Conservation (phyloP, 768 basidiomycete species). For the Mycena venus region DNA sequence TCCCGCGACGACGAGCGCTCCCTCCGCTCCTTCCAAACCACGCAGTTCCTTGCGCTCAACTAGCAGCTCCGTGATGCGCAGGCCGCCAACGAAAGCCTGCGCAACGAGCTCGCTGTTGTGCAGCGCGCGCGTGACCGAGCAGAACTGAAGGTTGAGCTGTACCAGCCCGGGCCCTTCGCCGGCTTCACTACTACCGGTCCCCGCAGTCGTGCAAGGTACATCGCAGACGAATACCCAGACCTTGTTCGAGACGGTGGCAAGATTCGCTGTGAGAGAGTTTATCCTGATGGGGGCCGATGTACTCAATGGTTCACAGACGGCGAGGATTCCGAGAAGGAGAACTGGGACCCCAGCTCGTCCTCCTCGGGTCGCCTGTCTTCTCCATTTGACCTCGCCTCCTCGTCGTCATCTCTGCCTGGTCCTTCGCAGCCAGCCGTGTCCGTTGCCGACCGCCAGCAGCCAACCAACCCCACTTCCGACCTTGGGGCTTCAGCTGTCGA, state of each 20-base stretch:
- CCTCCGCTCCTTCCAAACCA: no score
- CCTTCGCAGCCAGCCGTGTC: neutral
- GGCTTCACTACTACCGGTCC: neutral
- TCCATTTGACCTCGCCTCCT: neutral
- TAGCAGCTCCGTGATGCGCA: no score
- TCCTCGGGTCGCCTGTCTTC: no score
- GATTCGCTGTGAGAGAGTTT: slow-evolving; percentile 20
- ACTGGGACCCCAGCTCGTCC: neutral
- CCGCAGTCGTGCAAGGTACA: neutral
- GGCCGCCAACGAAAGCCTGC: no score
- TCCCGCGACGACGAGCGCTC: no score
- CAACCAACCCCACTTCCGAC: neutral
- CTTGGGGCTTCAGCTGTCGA: neutral
- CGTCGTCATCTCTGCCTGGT: neutral
- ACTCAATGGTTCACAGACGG: neutral
- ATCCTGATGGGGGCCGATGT: slow-evolving; percentile 22
- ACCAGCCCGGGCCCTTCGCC: neutral
- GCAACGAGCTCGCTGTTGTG: no score
- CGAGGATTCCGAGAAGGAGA: slow-evolving; percentile 3
- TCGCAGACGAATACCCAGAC: neutral
- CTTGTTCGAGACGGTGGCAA: neutral
- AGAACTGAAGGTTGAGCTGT: slow-evolving; percentile 25
- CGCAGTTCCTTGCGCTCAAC: no score
- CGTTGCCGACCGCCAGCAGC: neutral
- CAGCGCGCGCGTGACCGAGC: no score